phyloP scores from a whole-genome alignment of 139 green algal species.

The Chlorella sp. region DNA sequence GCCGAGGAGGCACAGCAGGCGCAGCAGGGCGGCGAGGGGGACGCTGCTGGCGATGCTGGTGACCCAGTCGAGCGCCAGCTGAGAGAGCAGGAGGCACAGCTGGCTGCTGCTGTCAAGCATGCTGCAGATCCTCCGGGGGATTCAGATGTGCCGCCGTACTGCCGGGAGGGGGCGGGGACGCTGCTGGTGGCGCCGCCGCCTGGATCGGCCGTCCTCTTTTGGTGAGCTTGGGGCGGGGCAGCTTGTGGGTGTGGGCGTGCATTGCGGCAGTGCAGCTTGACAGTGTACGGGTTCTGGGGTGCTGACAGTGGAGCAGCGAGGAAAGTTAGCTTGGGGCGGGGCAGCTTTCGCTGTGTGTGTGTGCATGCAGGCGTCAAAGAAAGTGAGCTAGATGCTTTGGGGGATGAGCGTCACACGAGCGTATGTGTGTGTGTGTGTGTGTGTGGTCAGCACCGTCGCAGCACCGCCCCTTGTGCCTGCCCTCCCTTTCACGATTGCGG shows the following conservation, averaged over 20 bases:
- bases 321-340: too few relatives aligned
- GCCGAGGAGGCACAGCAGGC: neutral
- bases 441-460: too few relatives aligned
- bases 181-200: constrained; percentile 34
- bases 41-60: neutral
- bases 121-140: too few relatives aligned
- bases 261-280: neutral
- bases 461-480: neutral
- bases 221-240: constrained; percentile 27
- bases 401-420: too few relatives aligned
- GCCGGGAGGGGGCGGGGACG: neutral
- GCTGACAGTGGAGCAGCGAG: too few relatives aligned
- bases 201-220: constrained; percentile 52
- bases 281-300: too few relatives aligned
- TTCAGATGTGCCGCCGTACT: neutral
- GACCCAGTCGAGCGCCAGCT: neutral
- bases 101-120: neutral
- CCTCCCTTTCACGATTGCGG: too few relatives aligned
- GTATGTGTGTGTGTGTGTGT: too few relatives aligned
- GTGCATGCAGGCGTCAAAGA: too few relatives aligned
- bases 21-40: neutral
- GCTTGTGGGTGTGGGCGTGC: neutral
- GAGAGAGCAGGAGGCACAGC: neutral
- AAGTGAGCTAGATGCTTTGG: too few relatives aligned
- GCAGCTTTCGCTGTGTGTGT: too few relatives aligned